Percentiles rank a stretch among this genome's conserved stretches.
phyloP scores from a whole-genome alignment of 2,329 filamentous ascomycete genomes.

The Coleophoma eucalyptorum region DNA sequence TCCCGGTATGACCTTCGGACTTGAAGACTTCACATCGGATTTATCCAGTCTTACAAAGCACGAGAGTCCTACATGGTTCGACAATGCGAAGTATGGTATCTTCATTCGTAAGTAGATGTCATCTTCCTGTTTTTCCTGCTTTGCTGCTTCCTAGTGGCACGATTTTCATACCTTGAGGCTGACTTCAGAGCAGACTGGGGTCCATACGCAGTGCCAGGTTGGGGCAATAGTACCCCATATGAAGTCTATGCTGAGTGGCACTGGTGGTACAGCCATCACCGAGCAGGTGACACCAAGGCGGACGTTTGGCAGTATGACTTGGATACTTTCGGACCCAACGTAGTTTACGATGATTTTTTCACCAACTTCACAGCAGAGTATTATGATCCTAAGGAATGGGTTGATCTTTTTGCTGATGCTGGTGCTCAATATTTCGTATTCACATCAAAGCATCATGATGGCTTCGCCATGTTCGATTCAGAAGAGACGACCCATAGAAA shows the following conservation, averaged over 20 bases:
- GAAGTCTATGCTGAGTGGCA: slow-evolving; percentile 38
- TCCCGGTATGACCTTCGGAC: slow-evolving; percentile 25
- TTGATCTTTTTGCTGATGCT: slow-evolving; percentile 47
- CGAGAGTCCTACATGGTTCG: slow-evolving; percentile 49
- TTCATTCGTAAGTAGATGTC: slow-evolving; percentile 39
- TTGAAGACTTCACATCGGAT: slow-evolving; percentile 32
- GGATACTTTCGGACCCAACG: slow-evolving; percentile 43
- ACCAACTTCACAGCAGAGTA: slow-evolving; percentile 44
- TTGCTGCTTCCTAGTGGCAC: not conserved
- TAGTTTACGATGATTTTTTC: slow-evolving; percentile 54
- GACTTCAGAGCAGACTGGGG: slow-evolving; percentile 40
- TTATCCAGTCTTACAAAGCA: slow-evolving; percentile 32
- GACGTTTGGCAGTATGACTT: slow-evolving; percentile 45
- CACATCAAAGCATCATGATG: slow-evolving; percentile 44
- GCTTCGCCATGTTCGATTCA: slow-evolving; percentile 40
- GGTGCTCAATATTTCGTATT: slow-evolving; percentile 45
- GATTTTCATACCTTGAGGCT: not conserved
- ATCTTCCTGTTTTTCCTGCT: not conserved
- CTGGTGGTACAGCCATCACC: slow-evolving; percentile 46
- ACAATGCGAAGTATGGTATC: slow-evolving; percentile 53
- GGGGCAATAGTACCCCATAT: slow-evolving; percentile 33
- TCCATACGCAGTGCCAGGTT: slow-evolving; percentile 50
- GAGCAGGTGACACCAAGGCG: slow-evolving; percentile 34
- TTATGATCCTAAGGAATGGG: slow-evolving; percentile 49
- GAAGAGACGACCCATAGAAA: slow-evolving; percentile 34